A percentile compares a stretch with the other conserved stretches of the same genome.
Conservation (phyloP, 495 filamentous ascomycete genomes). For the Hypoxylon lienhwacheense region DNA sequence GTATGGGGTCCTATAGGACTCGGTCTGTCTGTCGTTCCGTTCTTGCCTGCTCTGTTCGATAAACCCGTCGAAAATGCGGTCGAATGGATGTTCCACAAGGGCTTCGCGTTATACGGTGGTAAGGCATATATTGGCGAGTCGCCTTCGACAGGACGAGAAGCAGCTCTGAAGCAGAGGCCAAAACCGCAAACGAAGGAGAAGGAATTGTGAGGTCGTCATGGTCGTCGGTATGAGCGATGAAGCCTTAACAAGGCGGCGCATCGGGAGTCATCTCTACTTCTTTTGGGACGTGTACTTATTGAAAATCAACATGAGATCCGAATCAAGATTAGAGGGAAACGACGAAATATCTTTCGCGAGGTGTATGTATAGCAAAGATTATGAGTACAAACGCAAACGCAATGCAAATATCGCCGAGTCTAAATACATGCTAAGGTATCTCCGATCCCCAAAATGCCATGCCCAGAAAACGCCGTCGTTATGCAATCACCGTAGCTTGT, state of each 20-base stretch:
- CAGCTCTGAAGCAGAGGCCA: conserved; percentile 50
- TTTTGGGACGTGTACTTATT: background rate
- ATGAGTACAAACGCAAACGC: conserved; percentile 9
- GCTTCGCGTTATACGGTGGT: conserved; percentile 69
- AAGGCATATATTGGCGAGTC: conserved; percentile 56
- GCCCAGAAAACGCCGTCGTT: conserved; percentile 28
- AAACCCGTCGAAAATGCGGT: conserved; percentile 88
- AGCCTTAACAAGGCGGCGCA: background rate
- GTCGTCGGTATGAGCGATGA: conserved; percentile 1
- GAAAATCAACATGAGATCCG: conserved; percentile 2
- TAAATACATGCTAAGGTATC: conserved; percentile 23
- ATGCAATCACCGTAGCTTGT: conserved; percentile 27
- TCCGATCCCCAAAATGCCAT: conserved; percentile 20
- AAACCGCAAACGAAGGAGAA: conserved; percentile 54
- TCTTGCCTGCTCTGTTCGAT: conserved; percentile 87
- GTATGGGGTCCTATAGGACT: conserved; percentile 92
- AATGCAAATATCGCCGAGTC: background rate
- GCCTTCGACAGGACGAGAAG: conserved; percentile 58
- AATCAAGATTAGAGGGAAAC: background rate
- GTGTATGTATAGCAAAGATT: conserved; percentile 11
- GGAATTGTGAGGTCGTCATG: conserved; percentile 45
- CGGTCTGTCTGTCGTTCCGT: conserved; percentile 83
- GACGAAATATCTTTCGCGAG: background rate
- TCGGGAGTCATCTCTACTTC: conserved; percentile 13
- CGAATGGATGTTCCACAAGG: conserved; percentile 85